A percentile compares a stretch with the other conserved stretches of the same genome.
phyloP scores from a whole-genome alignment of 2,329 filamentous ascomycete genomes.

The Fusarium equiseti region DNA sequence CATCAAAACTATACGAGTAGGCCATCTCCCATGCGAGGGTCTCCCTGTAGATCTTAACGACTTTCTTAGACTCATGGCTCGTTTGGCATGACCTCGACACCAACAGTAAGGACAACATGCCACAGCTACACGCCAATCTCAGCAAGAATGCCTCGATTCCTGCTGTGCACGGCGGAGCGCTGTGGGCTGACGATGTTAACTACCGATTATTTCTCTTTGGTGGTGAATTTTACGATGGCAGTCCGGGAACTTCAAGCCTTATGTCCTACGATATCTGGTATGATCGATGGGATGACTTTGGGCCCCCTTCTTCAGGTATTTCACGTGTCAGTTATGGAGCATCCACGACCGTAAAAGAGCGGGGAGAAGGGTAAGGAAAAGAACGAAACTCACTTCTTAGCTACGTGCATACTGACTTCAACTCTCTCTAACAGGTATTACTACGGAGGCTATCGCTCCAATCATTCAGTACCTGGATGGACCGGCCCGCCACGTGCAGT shows the following conservation, averaged over 20 bases:
- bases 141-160: slow-evolving; percentile 8
- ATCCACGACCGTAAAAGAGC: not conserved
- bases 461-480: not conserved
- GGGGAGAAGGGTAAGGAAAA: not conserved
- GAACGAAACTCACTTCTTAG: accelerated
- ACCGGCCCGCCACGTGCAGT: not conserved
- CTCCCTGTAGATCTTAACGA: not conserved
- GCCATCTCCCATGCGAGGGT: too few species aligned
- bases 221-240: not conserved
- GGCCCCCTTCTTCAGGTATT: not conserved
- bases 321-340: slow-evolving; percentile 1
- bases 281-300: slow-evolving; percentile 1
- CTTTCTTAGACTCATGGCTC: not conserved
- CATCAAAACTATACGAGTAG: slow-evolving; percentile 6
- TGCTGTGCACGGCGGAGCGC: slow-evolving; percentile 2
- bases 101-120: slow-evolving; percentile 12
- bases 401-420: not conserved
- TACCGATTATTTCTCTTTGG: slow-evolving; percentile 9
- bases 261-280: slow-evolving; percentile 15
- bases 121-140: slow-evolving; percentile 2
- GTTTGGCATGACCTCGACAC: slow-evolving; percentile 5
- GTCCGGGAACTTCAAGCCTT: not conserved
- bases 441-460: not conserved
- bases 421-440: not conserved
- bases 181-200: slow-evolving; percentile 8